Conservation (phyloP, 768 basidiomycete species). For the Russula compacta region DNA sequence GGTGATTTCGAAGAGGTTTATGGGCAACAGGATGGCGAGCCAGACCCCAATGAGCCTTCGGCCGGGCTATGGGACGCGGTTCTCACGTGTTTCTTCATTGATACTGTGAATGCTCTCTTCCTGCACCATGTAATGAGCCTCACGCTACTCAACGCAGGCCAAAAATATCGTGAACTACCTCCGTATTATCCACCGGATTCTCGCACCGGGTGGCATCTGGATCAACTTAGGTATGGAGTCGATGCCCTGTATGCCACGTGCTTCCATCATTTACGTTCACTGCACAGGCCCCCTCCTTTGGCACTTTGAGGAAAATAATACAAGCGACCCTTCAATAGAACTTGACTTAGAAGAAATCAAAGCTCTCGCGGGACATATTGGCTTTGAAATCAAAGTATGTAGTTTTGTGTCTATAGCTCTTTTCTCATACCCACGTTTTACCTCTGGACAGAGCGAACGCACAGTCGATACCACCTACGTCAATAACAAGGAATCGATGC, state of each 20-base stretch:
- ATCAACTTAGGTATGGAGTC: constrained; percentile 63
- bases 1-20: constrained; percentile 95
- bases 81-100: constrained; percentile 94
- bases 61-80: constrained; percentile 80
- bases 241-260: background rate
- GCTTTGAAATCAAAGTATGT: constrained; percentile 75
- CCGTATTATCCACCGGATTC: constrained; percentile 71
- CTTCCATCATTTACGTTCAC: background rate
- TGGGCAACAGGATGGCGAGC: constrained; percentile 38
- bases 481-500: constrained; percentile 69
- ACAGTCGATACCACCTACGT: constrained; percentile 82
- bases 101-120: constrained; percentile 52
- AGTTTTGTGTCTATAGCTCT: background rate
- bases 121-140: background rate
- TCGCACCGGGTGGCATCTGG: constrained; percentile 85
- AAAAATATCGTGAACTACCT: constrained; percentile 90
- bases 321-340: constrained; percentile 77
- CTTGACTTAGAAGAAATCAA: constrained; percentile 88
- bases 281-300: constrained; percentile 76
- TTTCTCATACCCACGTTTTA: background rate
- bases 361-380: constrained; percentile 55
- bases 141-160: constrained; percentile 39
- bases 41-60: constrained; percentile 50
- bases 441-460: constrained; percentile 57
- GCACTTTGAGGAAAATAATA: constrained; percentile 90